Evolutionary conservation across 352 stramenopile species (phyloP).

Genomic region (Pythium vanterpoolii): DNA sequence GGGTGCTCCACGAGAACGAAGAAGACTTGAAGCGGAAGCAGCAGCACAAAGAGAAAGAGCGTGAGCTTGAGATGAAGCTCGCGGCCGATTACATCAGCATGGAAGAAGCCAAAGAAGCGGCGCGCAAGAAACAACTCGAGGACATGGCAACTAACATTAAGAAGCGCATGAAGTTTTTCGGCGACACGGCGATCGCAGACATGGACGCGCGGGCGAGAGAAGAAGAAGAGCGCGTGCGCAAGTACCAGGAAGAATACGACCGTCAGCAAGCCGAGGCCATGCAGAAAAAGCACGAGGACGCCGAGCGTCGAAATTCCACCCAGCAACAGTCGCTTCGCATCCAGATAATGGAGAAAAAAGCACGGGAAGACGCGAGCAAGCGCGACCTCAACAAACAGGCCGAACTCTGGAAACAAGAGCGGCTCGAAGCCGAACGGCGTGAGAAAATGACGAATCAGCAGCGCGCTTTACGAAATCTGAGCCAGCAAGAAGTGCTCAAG

Average conservation of each 20-base stretch:
- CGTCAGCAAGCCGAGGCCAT: constrained; percentile 52
- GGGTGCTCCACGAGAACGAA: constrained; percentile 65
- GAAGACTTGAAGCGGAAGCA: constrained; percentile 58
- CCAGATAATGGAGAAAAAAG: constrained; percentile 74
- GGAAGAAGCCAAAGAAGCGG: constrained; percentile 67
- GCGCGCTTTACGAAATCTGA: constrained; percentile 42
- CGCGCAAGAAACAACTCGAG: constrained; percentile 59
- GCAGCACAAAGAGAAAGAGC: constrained; percentile 44
- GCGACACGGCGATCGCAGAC: constrained; percentile 68
- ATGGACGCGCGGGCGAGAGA: constrained; percentile 60
- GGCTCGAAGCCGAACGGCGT: constrained; percentile 46
- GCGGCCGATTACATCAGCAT: constrained; percentile 68
- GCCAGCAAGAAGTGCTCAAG: constrained; percentile 58
- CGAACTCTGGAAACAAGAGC: constrained; percentile 75
- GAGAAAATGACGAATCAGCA: constrained; percentile 54
- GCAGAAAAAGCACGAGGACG: constrained; percentile 46
- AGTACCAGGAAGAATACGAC: constrained; percentile 68
- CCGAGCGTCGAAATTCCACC: constrained; percentile 37
- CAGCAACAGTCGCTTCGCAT: constrained; percentile 56
- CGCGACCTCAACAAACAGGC: constrained; percentile 74
- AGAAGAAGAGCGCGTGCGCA: constrained; percentile 55
- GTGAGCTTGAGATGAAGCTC: constrained; percentile 60
- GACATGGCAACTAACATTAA: constrained; percentile 74
- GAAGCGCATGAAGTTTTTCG: constrained; percentile 83
- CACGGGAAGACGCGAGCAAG: constrained; percentile 46